Conservation (phyloP, 495 filamentous ascomycete genomes). For the Bathelium albidoporum region DNA sequence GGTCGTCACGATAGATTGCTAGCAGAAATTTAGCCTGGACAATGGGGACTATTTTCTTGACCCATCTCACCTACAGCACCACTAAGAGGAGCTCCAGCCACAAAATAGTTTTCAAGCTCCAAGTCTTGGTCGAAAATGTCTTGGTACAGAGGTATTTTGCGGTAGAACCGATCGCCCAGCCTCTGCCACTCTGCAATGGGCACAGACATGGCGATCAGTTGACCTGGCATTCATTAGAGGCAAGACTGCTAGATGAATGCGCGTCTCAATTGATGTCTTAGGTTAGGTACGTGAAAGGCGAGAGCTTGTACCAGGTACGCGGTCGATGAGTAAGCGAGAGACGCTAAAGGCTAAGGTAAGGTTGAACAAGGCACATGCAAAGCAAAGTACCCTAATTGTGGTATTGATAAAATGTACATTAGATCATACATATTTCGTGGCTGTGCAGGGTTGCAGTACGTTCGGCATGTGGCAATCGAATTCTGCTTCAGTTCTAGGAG, state of each 20-base stretch:
- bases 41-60: neutral
- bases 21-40: conserved; percentile 13
- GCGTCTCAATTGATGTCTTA: too few relatives aligned
- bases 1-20: conserved; percentile 87
- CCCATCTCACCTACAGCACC: conserved; percentile 70
- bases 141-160: conserved; percentile 85
- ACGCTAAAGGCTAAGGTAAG: too few relatives aligned
- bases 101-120: conserved; percentile 89
- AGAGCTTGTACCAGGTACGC: too few relatives aligned
- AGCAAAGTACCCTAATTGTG: too few relatives aligned
- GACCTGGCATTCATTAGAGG: neutral
- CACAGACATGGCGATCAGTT: conserved; percentile 31
- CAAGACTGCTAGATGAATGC: neutral
- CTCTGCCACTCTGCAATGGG: conserved; percentile 90
- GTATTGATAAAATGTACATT: too few relatives aligned
- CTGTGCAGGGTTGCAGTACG: too few relatives aligned
- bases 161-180: conserved; percentile 85
- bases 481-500: too few relatives aligned
- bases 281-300: neutral
- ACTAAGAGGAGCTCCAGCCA: conserved; percentile 86
- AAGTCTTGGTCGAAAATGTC: conserved; percentile 83
- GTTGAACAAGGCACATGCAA: too few relatives aligned
- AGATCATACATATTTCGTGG: too few relatives aligned
- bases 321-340: too few relatives aligned
- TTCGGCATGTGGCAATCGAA: too few relatives aligned